Percentiles rank a stretch among this genome's conserved stretches.
Evolutionary conservation across 495 filamentous ascomycete genomes (phyloP).

Genomic region (Peziza echinospora): DNA sequence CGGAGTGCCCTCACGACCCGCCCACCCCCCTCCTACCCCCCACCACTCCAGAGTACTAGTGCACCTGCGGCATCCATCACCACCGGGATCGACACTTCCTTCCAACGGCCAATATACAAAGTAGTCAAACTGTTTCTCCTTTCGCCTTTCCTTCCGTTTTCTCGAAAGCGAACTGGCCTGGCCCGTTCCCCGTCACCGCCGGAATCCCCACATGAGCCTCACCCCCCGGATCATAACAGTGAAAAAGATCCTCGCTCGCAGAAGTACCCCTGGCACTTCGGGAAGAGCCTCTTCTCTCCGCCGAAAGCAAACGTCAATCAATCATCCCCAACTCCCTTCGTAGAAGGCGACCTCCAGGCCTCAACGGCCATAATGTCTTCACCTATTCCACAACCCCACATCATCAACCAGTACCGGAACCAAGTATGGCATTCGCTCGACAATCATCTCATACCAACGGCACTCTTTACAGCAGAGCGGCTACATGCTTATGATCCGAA

Average conservation of each 20-base stretch:
- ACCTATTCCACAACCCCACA: constrained; percentile 19
- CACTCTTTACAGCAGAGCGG: constrained; percentile 75
- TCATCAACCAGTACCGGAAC: constrained; percentile 57
- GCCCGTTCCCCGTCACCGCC: background rate
- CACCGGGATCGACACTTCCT: background rate
- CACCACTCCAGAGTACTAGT: too few species aligned
- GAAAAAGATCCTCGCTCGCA: background rate
- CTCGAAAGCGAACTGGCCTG: background rate
- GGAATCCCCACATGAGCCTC: background rate
- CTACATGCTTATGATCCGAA: constrained; percentile 62
- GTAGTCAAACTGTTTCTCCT: background rate
- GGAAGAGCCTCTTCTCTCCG: background rate
- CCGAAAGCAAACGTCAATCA: background rate
- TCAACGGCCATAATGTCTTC: background rate
- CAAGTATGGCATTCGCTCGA: constrained; percentile 85
- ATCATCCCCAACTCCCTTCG: background rate
- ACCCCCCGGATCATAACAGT: background rate
- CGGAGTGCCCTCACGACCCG: too few species aligned
- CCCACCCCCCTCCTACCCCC: too few species aligned
- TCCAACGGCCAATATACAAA: background rate
- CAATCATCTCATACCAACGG: constrained; percentile 66
- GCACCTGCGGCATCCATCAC: too few species aligned
- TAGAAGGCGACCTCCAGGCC: background rate
- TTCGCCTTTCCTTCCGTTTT: background rate
- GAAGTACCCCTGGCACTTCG: background rate